These are phyloP conservation scores for Ophiostoma pallidulum DNA, from an alignment of 2,329 filamentous ascomycete genomes.

Conservation along the genomic window DNA sequence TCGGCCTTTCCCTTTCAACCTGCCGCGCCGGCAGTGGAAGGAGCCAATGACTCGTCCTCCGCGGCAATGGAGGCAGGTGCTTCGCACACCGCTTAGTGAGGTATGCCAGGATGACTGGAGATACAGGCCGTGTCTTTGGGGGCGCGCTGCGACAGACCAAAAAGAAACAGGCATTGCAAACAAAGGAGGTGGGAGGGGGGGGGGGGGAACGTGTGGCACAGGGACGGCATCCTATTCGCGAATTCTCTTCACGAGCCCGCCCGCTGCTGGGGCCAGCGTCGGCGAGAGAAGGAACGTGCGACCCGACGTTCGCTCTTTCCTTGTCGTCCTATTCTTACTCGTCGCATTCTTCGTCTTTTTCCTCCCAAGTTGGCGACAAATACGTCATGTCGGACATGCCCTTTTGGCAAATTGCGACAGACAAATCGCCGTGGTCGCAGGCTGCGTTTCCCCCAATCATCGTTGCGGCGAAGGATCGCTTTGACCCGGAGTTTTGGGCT, in stretches of 20 bases:
- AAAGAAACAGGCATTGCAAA: conserved; percentile 3
- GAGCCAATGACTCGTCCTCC: too few species aligned
- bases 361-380: too few species aligned
- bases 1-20: too few species aligned
- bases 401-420: too few species aligned
- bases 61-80: too few species aligned
- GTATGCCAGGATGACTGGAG: conserved; percentile 1
- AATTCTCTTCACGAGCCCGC: neutral
- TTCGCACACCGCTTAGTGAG: conserved; percentile 4
- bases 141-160: too few species aligned
- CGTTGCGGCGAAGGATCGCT: neutral
- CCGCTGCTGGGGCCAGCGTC: neutral
- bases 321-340: neutral
- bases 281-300: neutral
- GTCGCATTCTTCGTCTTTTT: neutral
- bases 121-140: neutral
- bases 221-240: conserved; percentile 8
- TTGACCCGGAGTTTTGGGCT: neutral
- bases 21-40: neutral
- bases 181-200: neutral
- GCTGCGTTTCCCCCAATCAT: conserved; percentile 7
- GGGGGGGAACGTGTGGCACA: conserved; percentile 3
- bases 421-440: too few species aligned
- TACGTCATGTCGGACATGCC: too few species aligned
- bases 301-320: neutral